Evolutionary conservation across 2,329 filamentous ascomycete genomes (phyloP).

Genomic region (Fusarium albidum): DNA sequence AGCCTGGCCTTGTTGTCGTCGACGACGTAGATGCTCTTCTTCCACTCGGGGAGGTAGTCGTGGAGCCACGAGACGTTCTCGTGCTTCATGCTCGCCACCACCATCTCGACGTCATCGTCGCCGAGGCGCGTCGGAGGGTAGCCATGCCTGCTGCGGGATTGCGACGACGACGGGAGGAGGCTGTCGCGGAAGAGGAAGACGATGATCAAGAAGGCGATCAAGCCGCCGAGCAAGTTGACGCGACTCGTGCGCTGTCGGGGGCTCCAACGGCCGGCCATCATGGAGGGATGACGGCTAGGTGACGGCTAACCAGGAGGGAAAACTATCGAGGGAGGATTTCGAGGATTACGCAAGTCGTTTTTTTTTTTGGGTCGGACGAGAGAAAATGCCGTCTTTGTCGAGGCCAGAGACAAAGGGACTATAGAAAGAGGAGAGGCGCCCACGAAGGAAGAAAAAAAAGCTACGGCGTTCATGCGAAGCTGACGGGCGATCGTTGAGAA

Average conservation of each 20-base stretch:
- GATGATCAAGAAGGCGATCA: constrained; percentile 36
- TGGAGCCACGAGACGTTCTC: constrained; percentile 51
- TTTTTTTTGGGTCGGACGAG: background rate
- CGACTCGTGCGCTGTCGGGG: constrained; percentile 40
- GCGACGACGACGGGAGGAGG: constrained; percentile 29
- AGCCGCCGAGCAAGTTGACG: constrained; percentile 36
- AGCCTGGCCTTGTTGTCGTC: constrained; percentile 56
- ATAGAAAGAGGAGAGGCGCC: background rate
- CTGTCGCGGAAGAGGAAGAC: constrained; percentile 39
- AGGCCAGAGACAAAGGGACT: background rate
- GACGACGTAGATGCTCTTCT: constrained; percentile 63
- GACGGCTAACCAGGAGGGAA: background rate
- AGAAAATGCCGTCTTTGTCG: background rate
- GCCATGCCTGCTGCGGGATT: constrained; percentile 20
- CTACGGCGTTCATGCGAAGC: constrained; percentile 4
- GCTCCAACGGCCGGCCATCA: constrained; percentile 38
- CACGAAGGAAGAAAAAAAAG: constrained; percentile 16
- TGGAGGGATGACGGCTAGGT: constrained; percentile 18
- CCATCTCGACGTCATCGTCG: constrained; percentile 44
- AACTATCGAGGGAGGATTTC: background rate
- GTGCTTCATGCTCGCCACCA: constrained; percentile 45
- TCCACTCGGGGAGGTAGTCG: constrained; percentile 54
- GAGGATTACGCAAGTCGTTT: background rate
- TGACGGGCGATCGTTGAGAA: constrained; percentile 5
- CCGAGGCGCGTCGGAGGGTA: constrained; percentile 29